Evolutionary conservation across 345 rosid species (phyloP), one percentile per base, ranked within the genome.

Genomic region (Turritis glabra): DNA sequence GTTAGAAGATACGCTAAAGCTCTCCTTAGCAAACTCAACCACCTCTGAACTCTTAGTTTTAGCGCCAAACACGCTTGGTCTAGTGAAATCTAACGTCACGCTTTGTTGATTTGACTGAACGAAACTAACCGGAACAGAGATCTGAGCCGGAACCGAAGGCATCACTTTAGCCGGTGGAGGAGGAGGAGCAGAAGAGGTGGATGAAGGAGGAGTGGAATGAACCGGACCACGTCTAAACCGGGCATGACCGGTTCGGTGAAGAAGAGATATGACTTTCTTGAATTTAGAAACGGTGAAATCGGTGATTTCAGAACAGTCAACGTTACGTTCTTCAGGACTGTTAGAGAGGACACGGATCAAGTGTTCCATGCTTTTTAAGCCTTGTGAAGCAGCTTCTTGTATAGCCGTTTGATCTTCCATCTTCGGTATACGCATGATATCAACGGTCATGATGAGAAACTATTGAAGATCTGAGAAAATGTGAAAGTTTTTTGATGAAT

Each of bases 161-260:
- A 38, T n/a, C 1, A 56, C 23, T 18, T 17, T 56, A 3, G 5
- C 18, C 2, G 29, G 43, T 60, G 65, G 50, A 7, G 26, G 13
- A 23, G 48, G 59, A 7, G 26, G 10, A 26, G 8, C 2, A 61
- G 72, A 52, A 48, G 82, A 48, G 0, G 87, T 67, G 0, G 87
- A 67, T 2, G 80, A 48, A 5, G 85, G 38, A 2, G 83, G 72
- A 27, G 87, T 44, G 0, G 87, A 73, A 2, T 71, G 87, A 60
- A 78, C 58, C 70, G 93, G 95, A 3, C 85, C 93, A 5, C 96
- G 91, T 35, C 96, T 70, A 83, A 93, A 93, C 44, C 98, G 90
- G 65, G 98, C 97, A 53, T 88, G 98, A 21, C 98, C 98, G 37
- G 94, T 84, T 3, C 93, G 84, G 72, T 89, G 81, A 30, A 89